Base-by-base conservation (phyloP, 305 asterid species). In the Andrographis paniculata region DNA sequence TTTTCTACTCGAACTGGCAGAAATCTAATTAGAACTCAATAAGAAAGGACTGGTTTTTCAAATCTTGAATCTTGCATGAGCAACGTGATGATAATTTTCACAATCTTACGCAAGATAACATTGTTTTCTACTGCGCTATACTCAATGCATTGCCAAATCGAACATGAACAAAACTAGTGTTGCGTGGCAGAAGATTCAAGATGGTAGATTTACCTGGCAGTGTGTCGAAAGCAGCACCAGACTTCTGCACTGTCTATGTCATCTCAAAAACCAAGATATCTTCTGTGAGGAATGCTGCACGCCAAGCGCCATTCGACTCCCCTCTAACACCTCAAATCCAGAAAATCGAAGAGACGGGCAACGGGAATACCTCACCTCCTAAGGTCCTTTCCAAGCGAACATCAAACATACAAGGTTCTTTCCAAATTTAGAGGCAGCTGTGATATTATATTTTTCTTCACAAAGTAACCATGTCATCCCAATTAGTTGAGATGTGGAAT, bases 171-270 rank as follows among this genome's bases (percentile, higher is more conserved):
- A 13, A 15, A 22, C 22, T 20, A 14, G 11, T 10, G 12, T 18
- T 47, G 16, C 53, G 42, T 27, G 46, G 62, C 78, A 76, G 87
- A 66, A 78, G 89, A 67, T 64, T 91, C 52, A 86, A 75, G 77
- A 73, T 65, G 48, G 64, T 63, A 13, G 99, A 91, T 58, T 17
- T 68, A 41, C 96, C 96, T 11, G 73, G 55, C 18, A 71, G 75
- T 28, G 64, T 75, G 10, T 64, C 85, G 6, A 91, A 86, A 69
- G 52, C 53, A 44, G 82, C 93, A 40, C 99, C 99, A 0, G 99
- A 91, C 49, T 91, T 86, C 62, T 78, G 95, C 57, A 78, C 95
- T 0, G 85, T 83, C 54, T 83, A 80, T 48, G 94, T 86, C 12
- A 91, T 91, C 61, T 86, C 99, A 7, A 91, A 80, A 27, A 24